A percentile compares a stretch with the other conserved stretches of the same genome.
phyloP scores from a whole-genome alignment of 305 asterid genomes.

The Fraxinus paxiana region DNA sequence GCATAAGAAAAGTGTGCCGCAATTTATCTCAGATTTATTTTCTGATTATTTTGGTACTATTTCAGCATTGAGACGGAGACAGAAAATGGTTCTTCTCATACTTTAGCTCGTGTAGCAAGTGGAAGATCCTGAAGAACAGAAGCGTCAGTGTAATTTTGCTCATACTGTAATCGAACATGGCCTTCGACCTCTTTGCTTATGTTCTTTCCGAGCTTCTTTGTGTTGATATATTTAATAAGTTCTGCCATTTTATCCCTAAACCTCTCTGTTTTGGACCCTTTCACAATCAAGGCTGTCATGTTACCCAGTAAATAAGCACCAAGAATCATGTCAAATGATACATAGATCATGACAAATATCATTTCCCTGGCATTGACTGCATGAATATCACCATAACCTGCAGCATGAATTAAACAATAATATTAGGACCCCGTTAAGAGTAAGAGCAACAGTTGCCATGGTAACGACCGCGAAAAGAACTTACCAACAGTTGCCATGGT shows the following conservation, averaged over 20 bases:
- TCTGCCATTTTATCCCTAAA: conserved; percentile 66
- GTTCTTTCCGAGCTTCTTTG: conserved; percentile 53
- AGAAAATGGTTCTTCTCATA: conserved; percentile 5
- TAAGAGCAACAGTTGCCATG: not conserved
- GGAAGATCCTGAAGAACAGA: conserved; percentile 62
- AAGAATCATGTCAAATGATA: conserved; percentile 70
- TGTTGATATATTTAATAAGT: conserved; percentile 48
- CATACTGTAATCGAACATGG: conserved; percentile 56
- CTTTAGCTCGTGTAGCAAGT: conserved; percentile 58
- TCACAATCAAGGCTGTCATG: conserved; percentile 78
- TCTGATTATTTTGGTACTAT: not conserved
- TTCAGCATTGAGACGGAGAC: not conserved
- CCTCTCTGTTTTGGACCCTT: conserved; percentile 67
- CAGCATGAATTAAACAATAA: conserved; percentile 3
- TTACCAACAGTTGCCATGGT: conserved; percentile 81
- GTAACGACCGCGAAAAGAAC: conserved; percentile 8
- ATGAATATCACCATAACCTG: conserved; percentile 77
- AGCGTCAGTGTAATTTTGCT: conserved; percentile 42
- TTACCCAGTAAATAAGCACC: conserved; percentile 75
- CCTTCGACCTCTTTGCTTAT: conserved; percentile 48
- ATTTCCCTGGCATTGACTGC: conserved; percentile 67
- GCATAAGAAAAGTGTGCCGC: conserved; percentile 19
- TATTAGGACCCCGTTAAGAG: not conserved
- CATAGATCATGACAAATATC: conserved; percentile 69
- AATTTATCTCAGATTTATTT: not conserved